A percentile compares a stretch with the other conserved stretches of the same genome.
phyloP scores from a whole-genome alignment of 805 yeast genomes.

The Barnettozyma wickerhamii region DNA sequence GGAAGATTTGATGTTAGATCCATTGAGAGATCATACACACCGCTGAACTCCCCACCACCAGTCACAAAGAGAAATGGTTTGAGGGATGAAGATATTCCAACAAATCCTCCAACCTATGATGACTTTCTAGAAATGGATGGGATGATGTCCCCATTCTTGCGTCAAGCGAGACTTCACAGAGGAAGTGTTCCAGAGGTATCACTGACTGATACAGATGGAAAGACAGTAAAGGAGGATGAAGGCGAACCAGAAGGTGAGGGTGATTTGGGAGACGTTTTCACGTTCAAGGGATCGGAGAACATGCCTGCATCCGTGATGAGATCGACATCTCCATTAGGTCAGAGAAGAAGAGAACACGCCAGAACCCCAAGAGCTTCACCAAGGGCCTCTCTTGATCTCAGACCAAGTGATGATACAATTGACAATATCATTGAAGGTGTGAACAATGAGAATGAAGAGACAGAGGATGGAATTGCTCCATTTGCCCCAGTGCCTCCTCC shows the following conservation, averaged over 20 bases:
- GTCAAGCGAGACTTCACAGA: background rate
- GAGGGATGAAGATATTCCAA: conserved; percentile 19
- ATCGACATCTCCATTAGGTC: conserved; percentile 28
- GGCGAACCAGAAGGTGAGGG: conserved; percentile 18
- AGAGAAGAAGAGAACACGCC: conserved; percentile 17
- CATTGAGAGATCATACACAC: conserved; percentile 2
- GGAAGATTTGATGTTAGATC: background rate
- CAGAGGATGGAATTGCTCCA: background rate
- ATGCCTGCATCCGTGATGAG: conserved; percentile 32
- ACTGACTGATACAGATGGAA: background rate
- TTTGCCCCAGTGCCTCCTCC: background rate
- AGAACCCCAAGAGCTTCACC: conserved; percentile 17
- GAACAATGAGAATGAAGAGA: background rate
- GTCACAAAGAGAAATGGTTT: conserved; percentile 1
- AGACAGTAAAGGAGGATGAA: background rate
- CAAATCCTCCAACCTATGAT: conserved; percentile 33
- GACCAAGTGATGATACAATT: conserved; percentile 11
- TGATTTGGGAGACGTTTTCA: conserved; percentile 29
- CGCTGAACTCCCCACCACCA: conserved; percentile 9
- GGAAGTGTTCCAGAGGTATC: conserved; percentile 3
- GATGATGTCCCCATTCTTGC: conserved; percentile 8
- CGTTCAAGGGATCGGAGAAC: conserved; percentile 30
- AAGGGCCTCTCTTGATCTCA: conserved; percentile 12
- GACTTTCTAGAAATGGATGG: conserved; percentile 23
- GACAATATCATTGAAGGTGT: conserved; percentile 3